Evolutionary conservation across 805 yeast species (phyloP).

Genomic region (Priceomyces fermenticarens): DNA sequence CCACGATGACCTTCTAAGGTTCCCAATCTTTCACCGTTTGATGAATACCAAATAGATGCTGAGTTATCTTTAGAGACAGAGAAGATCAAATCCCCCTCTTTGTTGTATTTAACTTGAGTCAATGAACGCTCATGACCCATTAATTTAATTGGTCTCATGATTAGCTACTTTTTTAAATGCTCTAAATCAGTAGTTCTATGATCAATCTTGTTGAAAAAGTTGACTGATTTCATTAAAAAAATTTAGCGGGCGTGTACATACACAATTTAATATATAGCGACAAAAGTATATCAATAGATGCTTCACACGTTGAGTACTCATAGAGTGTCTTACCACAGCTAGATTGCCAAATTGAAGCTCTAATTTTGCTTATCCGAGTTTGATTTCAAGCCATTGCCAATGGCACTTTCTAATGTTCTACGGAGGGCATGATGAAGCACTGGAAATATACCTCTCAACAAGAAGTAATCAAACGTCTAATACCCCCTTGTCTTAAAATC

Average conservation of each 20-base stretch:
- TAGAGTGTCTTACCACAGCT: too few species aligned
- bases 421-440: too few species aligned
- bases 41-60: slow-evolving; percentile 90
- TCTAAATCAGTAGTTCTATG: neutral
- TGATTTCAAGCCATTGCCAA: too few species aligned
- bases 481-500: too few species aligned
- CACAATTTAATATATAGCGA: neutral
- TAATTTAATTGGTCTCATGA: slow-evolving; percentile 53
- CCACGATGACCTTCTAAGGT: slow-evolving; percentile 84
- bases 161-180: slow-evolving; percentile 1
- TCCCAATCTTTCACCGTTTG: slow-evolving; percentile 95
- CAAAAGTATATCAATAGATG: too few species aligned
- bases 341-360: too few species aligned
- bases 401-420: too few species aligned
- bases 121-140: slow-evolving; percentile 98
- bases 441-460: too few species aligned
- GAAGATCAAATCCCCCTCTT: slow-evolving; percentile 91
- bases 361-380: too few species aligned
- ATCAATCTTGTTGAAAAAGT: neutral
- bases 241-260: slow-evolving; percentile 3
- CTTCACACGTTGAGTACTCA: too few species aligned
- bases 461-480: too few species aligned
- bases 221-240: slow-evolving; percentile 1
- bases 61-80: slow-evolving; percentile 89
- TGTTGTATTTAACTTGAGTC: slow-evolving; percentile 93